Percentiles rank a stretch among this genome's conserved stretches.
phyloP scores from a whole-genome alignment of 805 yeast genomes.

The Tetrapisispora fleetii region DNA sequence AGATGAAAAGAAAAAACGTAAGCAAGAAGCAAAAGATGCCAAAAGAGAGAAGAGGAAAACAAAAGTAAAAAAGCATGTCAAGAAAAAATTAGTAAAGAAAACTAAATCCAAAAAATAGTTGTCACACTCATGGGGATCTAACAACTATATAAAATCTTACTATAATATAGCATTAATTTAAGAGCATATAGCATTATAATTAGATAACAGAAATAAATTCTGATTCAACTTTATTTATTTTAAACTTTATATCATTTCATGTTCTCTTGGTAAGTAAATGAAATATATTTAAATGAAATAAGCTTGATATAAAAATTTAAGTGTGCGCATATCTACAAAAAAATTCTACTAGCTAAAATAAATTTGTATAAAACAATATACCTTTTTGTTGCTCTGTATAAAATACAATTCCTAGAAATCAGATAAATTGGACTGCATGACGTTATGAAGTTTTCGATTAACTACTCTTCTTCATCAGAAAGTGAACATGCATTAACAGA shows the following conservation, averaged over 20 bases:
- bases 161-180: not conserved
- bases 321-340: too few species aligned
- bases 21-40: slow-evolving; percentile 65
- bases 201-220: too few species aligned
- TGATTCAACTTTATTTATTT: too few species aligned
- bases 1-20: slow-evolving; percentile 65
- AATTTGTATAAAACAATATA: too few species aligned
- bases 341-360: too few species aligned
- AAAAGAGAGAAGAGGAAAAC: slow-evolving; percentile 70
- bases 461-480: not conserved
- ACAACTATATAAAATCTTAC: not conserved
- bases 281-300: too few species aligned
- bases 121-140: not conserved
- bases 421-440: not conserved
- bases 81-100: slow-evolving; percentile 64
- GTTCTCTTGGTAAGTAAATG: too few species aligned
- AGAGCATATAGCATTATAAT: not conserved
- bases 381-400: too few species aligned
- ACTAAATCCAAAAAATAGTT: slow-evolving; percentile 34
- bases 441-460: not conserved
- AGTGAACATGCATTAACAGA: not conserved
- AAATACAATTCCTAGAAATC: too few species aligned
- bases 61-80: slow-evolving; percentile 74
- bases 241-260: too few species aligned
- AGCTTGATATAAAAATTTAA: too few species aligned